These are phyloP conservation scores for Lactarius tabidus DNA, from an alignment of 768 basidiomycete species.

Conservation along the genomic window DNA sequence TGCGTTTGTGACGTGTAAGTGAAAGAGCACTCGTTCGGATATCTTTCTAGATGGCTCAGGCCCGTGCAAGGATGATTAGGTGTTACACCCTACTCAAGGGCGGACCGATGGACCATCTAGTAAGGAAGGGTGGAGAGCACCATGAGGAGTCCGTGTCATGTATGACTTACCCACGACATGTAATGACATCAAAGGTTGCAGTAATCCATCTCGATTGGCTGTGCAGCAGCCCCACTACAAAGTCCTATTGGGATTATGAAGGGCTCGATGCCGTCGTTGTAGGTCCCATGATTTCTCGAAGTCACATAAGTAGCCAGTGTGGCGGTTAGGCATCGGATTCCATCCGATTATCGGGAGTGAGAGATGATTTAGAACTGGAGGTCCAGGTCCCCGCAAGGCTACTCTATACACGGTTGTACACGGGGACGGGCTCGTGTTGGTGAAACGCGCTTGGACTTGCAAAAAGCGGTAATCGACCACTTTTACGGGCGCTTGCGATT, in stretches of 20 bases:
- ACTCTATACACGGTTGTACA: background rate
- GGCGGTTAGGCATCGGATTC: background rate
- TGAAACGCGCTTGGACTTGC: background rate
- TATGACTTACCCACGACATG: slow-evolving; percentile 1
- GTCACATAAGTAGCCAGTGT: background rate
- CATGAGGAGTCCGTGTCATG: background rate
- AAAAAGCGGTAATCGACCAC: background rate
- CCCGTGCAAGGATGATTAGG: background rate
- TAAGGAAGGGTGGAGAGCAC: background rate
- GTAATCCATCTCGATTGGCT: background rate
- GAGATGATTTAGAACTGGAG: background rate
- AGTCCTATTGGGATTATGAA: slow-evolving; percentile 5
- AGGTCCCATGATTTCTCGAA: slow-evolving; percentile 11
- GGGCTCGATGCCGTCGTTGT: background rate
- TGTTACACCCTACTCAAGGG: background rate
- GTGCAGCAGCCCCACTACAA: slow-evolving; percentile 17
- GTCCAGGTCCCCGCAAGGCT: background rate
- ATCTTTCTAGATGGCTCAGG: background rate
- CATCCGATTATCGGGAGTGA: background rate
- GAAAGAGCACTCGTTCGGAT: background rate
- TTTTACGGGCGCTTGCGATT: background rate
- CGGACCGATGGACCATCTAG: background rate
- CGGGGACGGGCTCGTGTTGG: background rate
- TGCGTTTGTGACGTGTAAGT: background rate
- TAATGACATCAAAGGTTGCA: slow-evolving; percentile 13